phyloP scores from a whole-genome alignment of 192 early-diverging fungal species.

The Backusella liffmaniae region DNA sequence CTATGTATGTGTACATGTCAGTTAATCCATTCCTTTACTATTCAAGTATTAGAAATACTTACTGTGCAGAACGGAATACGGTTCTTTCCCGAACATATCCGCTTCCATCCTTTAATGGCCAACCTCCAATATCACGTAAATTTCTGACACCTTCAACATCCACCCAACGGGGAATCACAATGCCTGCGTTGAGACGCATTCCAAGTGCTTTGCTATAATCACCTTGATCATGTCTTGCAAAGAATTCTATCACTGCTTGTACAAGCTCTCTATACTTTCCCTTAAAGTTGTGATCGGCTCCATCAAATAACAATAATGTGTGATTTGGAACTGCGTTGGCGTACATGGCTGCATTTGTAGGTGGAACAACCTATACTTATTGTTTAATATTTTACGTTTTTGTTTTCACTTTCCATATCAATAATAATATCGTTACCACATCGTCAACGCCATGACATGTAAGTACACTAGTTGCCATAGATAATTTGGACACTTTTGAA shows the following conservation, averaged over 20 bases:
- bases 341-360: slow-evolving; percentile 39
- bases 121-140: slow-evolving; percentile 57
- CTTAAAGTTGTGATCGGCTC: slow-evolving; percentile 49
- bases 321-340: slow-evolving; percentile 40
- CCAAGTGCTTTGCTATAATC: slow-evolving; percentile 3
- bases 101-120: slow-evolving; percentile 43
- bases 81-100: slow-evolving; percentile 49
- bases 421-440: slow-evolving; percentile 24
- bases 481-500: slow-evolving; percentile 41
- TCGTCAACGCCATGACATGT: slow-evolving; percentile 54
- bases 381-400: neutral
- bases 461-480: slow-evolving; percentile 46
- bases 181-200: slow-evolving; percentile 16
- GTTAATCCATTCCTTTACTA: neutral
- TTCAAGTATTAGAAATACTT: slow-evolving; percentile 7
- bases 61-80: slow-evolving; percentile 52
- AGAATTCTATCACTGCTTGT: slow-evolving; percentile 30
- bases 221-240: slow-evolving; percentile 24
- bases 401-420: neutral
- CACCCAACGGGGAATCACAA: slow-evolving; percentile 38
- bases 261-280: slow-evolving; percentile 37
- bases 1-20: slow-evolving; percentile 17
- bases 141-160: slow-evolving; percentile 55
- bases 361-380: slow-evolving; percentile 43
- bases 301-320: slow-evolving; percentile 39